Conservation (phyloP, 345 rosid genomes). For the Boechera stricta region DNA sequence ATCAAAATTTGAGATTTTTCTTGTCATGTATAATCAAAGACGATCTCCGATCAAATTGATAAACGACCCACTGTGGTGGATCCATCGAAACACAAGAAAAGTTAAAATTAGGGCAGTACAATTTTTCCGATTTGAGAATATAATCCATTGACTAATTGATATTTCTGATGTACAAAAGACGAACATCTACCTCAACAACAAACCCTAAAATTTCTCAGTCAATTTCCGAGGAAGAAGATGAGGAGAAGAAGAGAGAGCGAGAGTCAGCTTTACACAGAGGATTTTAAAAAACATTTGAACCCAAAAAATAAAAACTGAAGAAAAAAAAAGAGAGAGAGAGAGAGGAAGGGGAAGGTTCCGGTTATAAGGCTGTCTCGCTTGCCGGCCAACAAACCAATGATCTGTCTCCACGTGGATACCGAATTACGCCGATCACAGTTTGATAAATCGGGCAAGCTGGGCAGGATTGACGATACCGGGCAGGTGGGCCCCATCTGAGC, state of each 20-base stretch:
- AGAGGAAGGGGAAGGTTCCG: not conserved
- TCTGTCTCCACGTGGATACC: constrained; percentile 46
- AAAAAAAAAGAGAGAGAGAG: constrained; percentile 5
- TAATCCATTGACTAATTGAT: constrained; percentile 31
- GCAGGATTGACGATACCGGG: constrained; percentile 82
- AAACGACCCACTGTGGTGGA: not conserved
- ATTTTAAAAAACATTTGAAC: constrained; percentile 4
- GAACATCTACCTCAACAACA: constrained; percentile 32
- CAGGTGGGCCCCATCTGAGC: constrained; percentile 66
- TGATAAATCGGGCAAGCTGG: constrained; percentile 70
- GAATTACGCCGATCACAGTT: constrained; percentile 49
- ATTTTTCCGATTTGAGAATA: not conserved
- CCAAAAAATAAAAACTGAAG: not conserved
- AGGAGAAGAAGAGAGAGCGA: constrained; percentile 20
- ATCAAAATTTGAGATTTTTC: not conserved
- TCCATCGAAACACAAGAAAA: constrained; percentile 5
- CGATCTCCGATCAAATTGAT: constrained; percentile 2
- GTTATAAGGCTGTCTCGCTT: constrained; percentile 19
- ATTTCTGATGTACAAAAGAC: constrained; percentile 37
- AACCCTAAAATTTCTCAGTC: constrained; percentile 36
- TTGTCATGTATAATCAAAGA: not conserved
- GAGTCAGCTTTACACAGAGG: constrained; percentile 45
- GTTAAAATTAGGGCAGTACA: not conserved
- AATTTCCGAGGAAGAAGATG: constrained; percentile 40
- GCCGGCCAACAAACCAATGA: constrained; percentile 45